A percentile compares a stretch with the other conserved stretches of the same genome.
Conservation (phyloP, 495 filamentous ascomycete genomes). For the Cryomyces minteri region DNA sequence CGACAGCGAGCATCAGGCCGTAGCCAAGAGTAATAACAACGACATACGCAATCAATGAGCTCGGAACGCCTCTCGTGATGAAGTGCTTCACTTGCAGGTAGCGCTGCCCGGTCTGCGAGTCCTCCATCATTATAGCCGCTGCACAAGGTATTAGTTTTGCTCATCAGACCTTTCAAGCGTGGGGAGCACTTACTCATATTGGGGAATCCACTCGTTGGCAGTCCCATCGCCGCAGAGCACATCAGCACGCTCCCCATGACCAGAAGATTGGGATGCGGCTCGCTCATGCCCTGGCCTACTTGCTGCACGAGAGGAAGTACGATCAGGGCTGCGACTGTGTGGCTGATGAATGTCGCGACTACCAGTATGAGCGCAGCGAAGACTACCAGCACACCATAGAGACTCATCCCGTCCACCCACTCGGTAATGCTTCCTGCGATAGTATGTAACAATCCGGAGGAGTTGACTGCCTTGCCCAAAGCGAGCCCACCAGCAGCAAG, state of each 20-base stretch:
- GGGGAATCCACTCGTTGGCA: slow-evolving; percentile 92
- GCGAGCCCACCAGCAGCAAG: slow-evolving; percentile 86
- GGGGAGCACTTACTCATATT: slow-evolving; percentile 78
- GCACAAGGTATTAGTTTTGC: not conserved
- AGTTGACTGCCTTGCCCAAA: slow-evolving; percentile 86
- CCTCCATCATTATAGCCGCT: slow-evolving; percentile 99
- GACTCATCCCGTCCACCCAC: slow-evolving; percentile 54
- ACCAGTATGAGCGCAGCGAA: slow-evolving; percentile 77
- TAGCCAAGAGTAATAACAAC: slow-evolving; percentile 83
- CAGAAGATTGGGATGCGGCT: slow-evolving; percentile 84
- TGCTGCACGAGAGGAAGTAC: slow-evolving; percentile 77
- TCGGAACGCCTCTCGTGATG: slow-evolving; percentile 72
- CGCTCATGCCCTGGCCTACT: slow-evolving; percentile 65
- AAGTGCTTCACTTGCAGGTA: slow-evolving; percentile 92
- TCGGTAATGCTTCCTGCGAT: slow-evolving; percentile 59
- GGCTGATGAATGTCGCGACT: slow-evolving; percentile 93
- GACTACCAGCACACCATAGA: slow-evolving; percentile 77
- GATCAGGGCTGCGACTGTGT: slow-evolving; percentile 92
- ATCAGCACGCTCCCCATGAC: slow-evolving; percentile 70
- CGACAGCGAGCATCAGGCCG: slow-evolving; percentile 63
- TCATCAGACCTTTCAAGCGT: slow-evolving; percentile 6
- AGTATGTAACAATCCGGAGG: slow-evolving; percentile 80
- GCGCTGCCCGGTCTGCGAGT: slow-evolving; percentile 70
- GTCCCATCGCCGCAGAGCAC: slow-evolving; percentile 61
- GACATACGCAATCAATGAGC: slow-evolving; percentile 57